Conservation (phyloP, 768 basidiomycete genomes). For the Dendrothele bispora region DNA sequence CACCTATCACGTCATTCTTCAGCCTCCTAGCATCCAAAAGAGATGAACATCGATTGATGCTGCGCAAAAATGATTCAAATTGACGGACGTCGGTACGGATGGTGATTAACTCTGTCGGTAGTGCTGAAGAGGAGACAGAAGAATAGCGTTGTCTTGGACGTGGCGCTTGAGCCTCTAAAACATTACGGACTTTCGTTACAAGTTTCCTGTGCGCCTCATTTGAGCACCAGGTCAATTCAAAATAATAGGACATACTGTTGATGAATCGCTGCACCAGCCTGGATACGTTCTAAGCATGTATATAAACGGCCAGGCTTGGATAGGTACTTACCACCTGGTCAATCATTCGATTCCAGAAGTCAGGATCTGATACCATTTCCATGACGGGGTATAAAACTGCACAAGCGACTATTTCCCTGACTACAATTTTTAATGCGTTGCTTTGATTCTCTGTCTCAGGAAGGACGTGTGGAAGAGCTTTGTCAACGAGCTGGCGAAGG, state of each 20-base stretch:
- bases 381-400: conserved; percentile 82
- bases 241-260: conserved; percentile 39
- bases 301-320: conserved; percentile 2
- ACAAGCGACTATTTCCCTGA: conserved; percentile 82
- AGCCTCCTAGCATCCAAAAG: conserved; percentile 86
- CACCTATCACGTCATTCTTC: conserved; percentile 91
- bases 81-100: conserved; percentile 78
- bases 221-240: no score
- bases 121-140: conserved; percentile 28
- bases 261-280: conserved; percentile 54
- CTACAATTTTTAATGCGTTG: conserved; percentile 66
- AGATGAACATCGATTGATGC: conserved; percentile 79
- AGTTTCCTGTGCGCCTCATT: conserved; percentile 60
- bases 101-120: conserved; percentile 71
- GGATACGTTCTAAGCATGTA: conserved; percentile 4
- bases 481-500: conserved; percentile 69
- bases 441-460: conserved; percentile 77
- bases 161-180: conserved; percentile 78
- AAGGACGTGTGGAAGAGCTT: conserved; percentile 68
- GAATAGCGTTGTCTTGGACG: conserved; percentile 43
- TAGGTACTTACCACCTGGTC: conserved; percentile 78
- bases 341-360: conserved; percentile 94
- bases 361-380: conserved; percentile 92
- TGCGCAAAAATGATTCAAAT: conserved; percentile 89
- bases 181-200: conserved; percentile 85